Base-by-base conservation (phyloP, 345 rosid genomes). In the Aurinia saxatilis region DNA sequence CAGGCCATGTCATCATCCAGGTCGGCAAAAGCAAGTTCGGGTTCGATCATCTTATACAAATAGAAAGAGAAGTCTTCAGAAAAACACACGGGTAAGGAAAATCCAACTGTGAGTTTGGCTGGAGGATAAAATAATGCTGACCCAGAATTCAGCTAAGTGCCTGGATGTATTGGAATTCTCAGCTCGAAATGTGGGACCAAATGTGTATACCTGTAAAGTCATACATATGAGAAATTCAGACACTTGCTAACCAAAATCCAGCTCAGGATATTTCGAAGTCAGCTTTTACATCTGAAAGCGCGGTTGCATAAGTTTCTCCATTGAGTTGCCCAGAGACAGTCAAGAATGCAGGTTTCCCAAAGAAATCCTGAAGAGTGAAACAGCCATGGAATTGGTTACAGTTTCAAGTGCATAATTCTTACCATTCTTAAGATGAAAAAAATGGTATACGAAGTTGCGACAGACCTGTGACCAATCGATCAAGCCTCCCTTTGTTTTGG, bases 81-180 rank as follows among this genome's bases (percentile, higher is more conserved):
- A 61, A 59, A 53, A 50, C 46, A 27, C 19, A 77, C 33, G 18
- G 19, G 29, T 2, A 13, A 56, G 35, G 37, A 44, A 63, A 40
- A 31, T 9, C 15, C 5, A 44, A 70, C 9, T 33, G 52, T 16
- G 40, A 49, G 42, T 53, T 29, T 4, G 46, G 59, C 52, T 51
- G 19, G 42, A 48, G 8, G 31, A 67, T 57, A 19, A 47, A 49
- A 62, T 14, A 70, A 34, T 64, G 41, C 77, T 73, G 51, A 87
- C 97, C 97, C 99, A 93, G 75, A 87, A 93, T 74, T 93, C 99
- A 63, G 99, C 99, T 36, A 93, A 77, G 73, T 93, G 99, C 70
- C 97, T 79, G 5, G 97, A 79, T 49, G 99, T 93, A 75, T 90
- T 87, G 12, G 97, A 93, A 73, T 90, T 93, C 76, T 90, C 99